These are phyloP conservation scores for Escovopsis weberi DNA, from an alignment of 2,329 filamentous ascomycete species.

Conservation along the genomic window DNA sequence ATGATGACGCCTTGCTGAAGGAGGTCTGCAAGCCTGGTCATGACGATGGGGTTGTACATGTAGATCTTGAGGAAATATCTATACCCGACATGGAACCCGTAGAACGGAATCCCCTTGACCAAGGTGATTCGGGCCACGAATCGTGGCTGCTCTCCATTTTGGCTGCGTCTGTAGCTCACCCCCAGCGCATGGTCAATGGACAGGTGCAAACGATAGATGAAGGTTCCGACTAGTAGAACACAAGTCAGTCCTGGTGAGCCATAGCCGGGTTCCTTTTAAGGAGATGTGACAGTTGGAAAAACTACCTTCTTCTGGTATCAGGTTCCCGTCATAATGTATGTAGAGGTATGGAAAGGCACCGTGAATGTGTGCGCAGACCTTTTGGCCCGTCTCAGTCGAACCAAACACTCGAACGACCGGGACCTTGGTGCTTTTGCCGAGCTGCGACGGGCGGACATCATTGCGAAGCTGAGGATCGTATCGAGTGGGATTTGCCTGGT, in stretches of 20 bases:
- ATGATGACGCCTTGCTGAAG: slow-evolving; percentile 79
- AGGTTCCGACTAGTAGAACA: slow-evolving; percentile 49
- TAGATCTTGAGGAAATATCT: slow-evolving; percentile 89
- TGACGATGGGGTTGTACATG: slow-evolving; percentile 72
- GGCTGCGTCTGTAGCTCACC: slow-evolving; percentile 67
- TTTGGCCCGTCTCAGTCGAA: slow-evolving; percentile 85
- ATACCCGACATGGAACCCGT: slow-evolving; percentile 89
- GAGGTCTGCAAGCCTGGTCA: slow-evolving; percentile 77
- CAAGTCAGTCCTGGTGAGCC: no score
- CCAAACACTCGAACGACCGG: slow-evolving; percentile 87
- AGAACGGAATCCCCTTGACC: slow-evolving; percentile 89
- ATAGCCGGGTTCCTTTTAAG: no score
- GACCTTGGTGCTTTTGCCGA: slow-evolving; percentile 53
- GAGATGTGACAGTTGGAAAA: not conserved
- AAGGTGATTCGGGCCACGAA: slow-evolving; percentile 86
- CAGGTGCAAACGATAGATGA: slow-evolving; percentile 63
- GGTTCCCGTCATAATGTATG: slow-evolving; percentile 62
- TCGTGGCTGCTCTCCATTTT: slow-evolving; percentile 46
- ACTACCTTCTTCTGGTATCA: slow-evolving; percentile 50
- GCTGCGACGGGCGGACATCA: slow-evolving; percentile 42
- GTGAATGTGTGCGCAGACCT: slow-evolving; percentile 90
- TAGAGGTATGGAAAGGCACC: slow-evolving; percentile 95
- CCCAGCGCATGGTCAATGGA: slow-evolving; percentile 87
- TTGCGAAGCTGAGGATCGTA: slow-evolving; percentile 69
- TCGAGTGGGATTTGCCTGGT: slow-evolving; percentile 63